These are phyloP conservation scores for Trypanosoma cruzi DNA, from an alignment of 208 protist species.

Conservation along the genomic window DNA sequence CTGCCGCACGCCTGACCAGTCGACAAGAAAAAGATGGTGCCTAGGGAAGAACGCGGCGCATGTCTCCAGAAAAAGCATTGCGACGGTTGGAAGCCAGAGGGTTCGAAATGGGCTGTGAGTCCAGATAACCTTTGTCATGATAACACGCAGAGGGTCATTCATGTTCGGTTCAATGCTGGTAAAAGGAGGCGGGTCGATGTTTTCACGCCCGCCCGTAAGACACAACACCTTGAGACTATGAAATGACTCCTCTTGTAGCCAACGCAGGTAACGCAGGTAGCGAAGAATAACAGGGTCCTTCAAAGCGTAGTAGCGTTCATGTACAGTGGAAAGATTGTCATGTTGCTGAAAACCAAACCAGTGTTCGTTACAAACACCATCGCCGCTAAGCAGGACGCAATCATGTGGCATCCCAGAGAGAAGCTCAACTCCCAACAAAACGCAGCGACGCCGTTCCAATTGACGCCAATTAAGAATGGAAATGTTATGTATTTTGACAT, in stretches of 20 bases:
- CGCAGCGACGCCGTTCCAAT: slow-evolving; percentile 67
- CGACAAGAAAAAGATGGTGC: slow-evolving; percentile 79
- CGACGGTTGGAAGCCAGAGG: slow-evolving; percentile 73
- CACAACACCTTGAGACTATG: slow-evolving; percentile 86
- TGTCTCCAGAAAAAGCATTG: slow-evolving; percentile 82
- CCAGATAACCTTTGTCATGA: slow-evolving; percentile 67
- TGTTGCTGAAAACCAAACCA: slow-evolving; percentile 83
- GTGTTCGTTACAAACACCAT: slow-evolving; percentile 79
- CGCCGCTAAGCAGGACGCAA: slow-evolving; percentile 71
- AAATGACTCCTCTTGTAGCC: slow-evolving; percentile 89
- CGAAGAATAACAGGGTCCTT: slow-evolving; percentile 80
- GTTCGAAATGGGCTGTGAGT: slow-evolving; percentile 80
- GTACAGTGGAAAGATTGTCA: slow-evolving; percentile 75
- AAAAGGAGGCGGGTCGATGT: slow-evolving; percentile 60
- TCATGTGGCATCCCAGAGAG: slow-evolving; percentile 87
- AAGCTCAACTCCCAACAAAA: slow-evolving; percentile 82
- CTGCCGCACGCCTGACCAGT: slow-evolving; percentile 72
- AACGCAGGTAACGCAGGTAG: slow-evolving; percentile 86
- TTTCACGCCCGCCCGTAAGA: slow-evolving; percentile 74
- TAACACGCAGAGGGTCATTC: slow-evolving; percentile 50
- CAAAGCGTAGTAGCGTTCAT: slow-evolving; percentile 65
- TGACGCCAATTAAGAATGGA: slow-evolving; percentile 84
- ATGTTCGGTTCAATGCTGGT: slow-evolving; percentile 58
- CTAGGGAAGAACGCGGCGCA: slow-evolving; percentile 78
- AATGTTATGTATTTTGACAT: slow-evolving; percentile 76